Evolutionary conservation across 2,329 filamentous ascomycete genomes (phyloP).

Genomic region (Allantophomopsis cytisporea): DNA sequence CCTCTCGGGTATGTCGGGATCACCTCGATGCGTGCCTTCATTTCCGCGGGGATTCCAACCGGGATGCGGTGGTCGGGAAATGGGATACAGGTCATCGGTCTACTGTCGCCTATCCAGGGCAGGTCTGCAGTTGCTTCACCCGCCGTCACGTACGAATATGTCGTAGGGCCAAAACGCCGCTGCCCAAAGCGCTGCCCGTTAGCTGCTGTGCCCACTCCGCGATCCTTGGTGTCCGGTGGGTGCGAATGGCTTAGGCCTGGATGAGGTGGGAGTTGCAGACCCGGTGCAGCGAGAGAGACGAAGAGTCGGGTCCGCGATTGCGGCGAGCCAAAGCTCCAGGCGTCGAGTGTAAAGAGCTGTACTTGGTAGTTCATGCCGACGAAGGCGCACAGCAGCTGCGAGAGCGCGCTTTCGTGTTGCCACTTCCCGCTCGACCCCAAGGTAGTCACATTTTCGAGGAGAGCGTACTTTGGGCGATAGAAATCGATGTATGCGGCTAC

Average conservation of each 20-base stretch:
- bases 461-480: conserved; percentile 59
- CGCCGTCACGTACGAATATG: conserved; percentile 45
- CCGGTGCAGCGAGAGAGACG: conserved; percentile 57
- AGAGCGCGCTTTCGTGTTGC: conserved; percentile 50
- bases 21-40: conserved; percentile 31
- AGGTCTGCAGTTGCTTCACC: conserved; percentile 43
- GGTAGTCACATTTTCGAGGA: conserved; percentile 63
- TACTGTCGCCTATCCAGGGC: conserved; percentile 46
- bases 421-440: conserved; percentile 36
- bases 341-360: conserved; percentile 52
- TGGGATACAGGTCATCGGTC: conserved; percentile 44
- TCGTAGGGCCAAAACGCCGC: conserved; percentile 33
- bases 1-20: conserved; percentile 47
- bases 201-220: conserved; percentile 39
- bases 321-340: conserved; percentile 53
- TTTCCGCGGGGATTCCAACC: conserved; percentile 21
- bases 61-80: conserved; percentile 55
- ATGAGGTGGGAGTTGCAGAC: conserved; percentile 36
- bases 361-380: conserved; percentile 70
- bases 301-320: conserved; percentile 59
- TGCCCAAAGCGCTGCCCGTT: conserved; percentile 47
- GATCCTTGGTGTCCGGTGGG: conserved; percentile 20
- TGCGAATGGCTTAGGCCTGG: conserved; percentile 52
- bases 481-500: conserved; percentile 64
- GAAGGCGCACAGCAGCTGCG: conserved; percentile 58